Conservation (phyloP, 2,329 filamentous ascomycete genomes). For the Dothistroma septosporum region DNA sequence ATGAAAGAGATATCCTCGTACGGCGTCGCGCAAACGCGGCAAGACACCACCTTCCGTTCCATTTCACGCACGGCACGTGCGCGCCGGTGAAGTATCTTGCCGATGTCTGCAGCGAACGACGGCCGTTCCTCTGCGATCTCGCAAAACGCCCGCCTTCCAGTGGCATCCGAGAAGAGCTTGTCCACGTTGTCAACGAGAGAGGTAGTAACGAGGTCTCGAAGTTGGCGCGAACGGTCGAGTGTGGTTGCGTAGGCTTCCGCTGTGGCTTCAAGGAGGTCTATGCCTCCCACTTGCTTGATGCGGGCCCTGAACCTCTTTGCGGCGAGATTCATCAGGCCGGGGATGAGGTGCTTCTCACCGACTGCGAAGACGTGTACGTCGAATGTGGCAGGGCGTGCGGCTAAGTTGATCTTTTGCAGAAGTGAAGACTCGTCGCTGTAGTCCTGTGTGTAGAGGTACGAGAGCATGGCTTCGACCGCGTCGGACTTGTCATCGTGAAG, state of each 20-base stretch:
- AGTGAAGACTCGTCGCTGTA: not conserved
- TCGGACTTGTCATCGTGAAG: not conserved
- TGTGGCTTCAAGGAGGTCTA: not conserved
- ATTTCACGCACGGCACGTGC: not conserved
- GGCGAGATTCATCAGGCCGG: not conserved
- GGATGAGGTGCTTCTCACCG: constrained; percentile 3
- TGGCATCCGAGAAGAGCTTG: not conserved
- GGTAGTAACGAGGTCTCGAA: not conserved
- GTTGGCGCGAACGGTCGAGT: not conserved
- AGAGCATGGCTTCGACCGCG: not conserved
- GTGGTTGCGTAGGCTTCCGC: not conserved
- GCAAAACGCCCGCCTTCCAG: not conserved
- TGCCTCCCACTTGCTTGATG: not conserved
- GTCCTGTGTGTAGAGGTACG: not conserved
- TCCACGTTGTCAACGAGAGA: not conserved
- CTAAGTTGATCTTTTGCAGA: not conserved
- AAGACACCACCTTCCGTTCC: not conserved
- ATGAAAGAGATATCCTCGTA: too few species aligned
- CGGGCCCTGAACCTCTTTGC: not conserved
- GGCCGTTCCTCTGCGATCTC: not conserved
- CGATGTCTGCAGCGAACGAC: not conserved
- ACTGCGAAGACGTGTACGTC: not conserved
- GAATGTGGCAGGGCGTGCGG: not conserved
- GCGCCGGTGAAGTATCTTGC: not conserved
- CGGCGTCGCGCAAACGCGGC: not conserved